Conservation (phyloP, 768 basidiomycete species). For the Leccinum barrowsii region DNA sequence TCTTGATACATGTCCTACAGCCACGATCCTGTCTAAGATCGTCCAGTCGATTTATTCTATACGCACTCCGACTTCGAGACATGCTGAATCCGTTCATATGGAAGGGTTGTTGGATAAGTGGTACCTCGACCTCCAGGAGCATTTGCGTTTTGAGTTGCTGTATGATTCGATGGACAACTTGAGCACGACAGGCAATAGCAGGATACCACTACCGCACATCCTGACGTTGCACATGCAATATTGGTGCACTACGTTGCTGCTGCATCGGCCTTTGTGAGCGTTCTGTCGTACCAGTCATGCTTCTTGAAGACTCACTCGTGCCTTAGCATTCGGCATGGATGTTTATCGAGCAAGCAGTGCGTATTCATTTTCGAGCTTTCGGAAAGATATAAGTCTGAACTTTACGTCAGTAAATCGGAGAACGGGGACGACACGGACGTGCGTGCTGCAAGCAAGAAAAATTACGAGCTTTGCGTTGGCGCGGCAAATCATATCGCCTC, state of each 20-base stretch:
- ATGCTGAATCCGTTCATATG: constrained; percentile 52
- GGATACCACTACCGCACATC: constrained; percentile 56
- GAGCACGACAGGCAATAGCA: constrained; percentile 18
- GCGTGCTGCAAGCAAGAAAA: constrained; percentile 53
- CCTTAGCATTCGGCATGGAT: constrained; percentile 27
- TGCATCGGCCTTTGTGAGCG: constrained; percentile 79
- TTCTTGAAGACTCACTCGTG: constrained; percentile 2
- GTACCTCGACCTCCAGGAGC: constrained; percentile 67
- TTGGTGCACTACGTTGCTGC: constrained; percentile 72
- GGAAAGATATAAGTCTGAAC: neutral
- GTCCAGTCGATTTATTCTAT: constrained; percentile 72
- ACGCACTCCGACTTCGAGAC: constrained; percentile 50
- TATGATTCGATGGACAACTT: constrained; percentile 34
- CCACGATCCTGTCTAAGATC: constrained; percentile 64
- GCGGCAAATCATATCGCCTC: constrained; percentile 80
- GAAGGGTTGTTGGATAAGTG: constrained; percentile 69
- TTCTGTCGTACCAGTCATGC: neutral
- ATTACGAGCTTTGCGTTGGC: constrained; percentile 68
- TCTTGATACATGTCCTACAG: constrained; percentile 34
- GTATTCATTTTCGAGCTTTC: constrained; percentile 11
- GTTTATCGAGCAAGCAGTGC: constrained; percentile 36
- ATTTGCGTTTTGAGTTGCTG: constrained; percentile 61
- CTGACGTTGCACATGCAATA: constrained; percentile 82
- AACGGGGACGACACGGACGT: constrained; percentile 50
- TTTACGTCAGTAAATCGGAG: constrained; percentile 32